phyloP scores from a whole-genome alignment of 768 basidiomycete species.

The Suillus sp. region DNA sequence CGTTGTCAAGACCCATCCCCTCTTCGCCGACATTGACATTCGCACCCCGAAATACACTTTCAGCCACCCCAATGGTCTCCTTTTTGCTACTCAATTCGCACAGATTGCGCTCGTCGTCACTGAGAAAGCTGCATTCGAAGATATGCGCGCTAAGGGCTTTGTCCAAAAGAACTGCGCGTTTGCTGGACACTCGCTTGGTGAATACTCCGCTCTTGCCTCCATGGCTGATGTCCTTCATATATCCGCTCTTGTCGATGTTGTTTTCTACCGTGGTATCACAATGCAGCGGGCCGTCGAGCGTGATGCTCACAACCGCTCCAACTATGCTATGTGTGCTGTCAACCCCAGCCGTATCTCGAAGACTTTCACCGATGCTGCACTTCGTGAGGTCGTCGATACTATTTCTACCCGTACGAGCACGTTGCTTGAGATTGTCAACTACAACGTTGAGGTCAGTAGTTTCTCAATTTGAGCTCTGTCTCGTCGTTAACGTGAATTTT shows the following conservation, averaged over 20 bases:
- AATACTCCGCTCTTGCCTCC: conserved; percentile 97
- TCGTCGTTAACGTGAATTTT: conserved; percentile 12
- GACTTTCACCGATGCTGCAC: conserved; percentile 91
- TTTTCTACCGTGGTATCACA: conserved; percentile 99
- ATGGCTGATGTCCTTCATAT: conserved; percentile 97
- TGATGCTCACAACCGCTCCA: conserved; percentile 88
- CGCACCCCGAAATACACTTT: conserved; percentile 98
- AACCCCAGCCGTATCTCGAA: conserved; percentile 95
- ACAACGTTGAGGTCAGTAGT: conserved; percentile 77
- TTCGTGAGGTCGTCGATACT: conserved; percentile 95
- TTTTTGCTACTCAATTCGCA: conserved; percentile 98
- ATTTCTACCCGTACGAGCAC: conserved; percentile 77
- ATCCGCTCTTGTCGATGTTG: conserved; percentile 93
- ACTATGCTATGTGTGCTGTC: conserved; percentile 99
- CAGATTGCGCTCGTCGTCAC: conserved; percentile 98
- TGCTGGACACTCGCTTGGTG: conserved; percentile 97
- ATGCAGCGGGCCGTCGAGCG: conserved; percentile 99
- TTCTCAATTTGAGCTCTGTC: background rate
- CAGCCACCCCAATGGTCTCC: conserved; percentile 90
- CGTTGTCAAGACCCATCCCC: conserved; percentile 91
- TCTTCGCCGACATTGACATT: conserved; percentile 93
- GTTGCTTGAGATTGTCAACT: conserved; percentile 98
- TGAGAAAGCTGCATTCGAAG: conserved; percentile 97
- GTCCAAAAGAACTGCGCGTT: conserved; percentile 92
- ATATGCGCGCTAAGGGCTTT: conserved; percentile 95